phyloP scores from a whole-genome alignment of 208 protist species.

The Giardia duodenalis region DNA sequence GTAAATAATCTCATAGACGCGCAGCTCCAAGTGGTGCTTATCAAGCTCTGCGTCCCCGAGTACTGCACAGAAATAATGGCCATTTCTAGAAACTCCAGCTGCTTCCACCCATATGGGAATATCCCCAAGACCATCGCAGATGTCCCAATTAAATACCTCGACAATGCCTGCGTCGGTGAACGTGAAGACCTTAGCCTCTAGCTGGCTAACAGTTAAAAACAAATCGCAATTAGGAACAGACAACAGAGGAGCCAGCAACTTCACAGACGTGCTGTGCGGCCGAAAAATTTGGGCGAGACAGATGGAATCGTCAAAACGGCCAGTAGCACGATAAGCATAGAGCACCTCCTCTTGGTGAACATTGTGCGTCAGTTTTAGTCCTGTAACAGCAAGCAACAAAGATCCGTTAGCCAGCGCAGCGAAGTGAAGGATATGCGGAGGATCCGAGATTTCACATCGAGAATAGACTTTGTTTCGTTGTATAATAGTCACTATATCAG shows the following conservation, averaged over 20 bases:
- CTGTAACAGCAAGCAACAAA: neutral
- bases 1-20: no score
- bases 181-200: neutral
- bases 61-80: neutral
- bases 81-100: neutral
- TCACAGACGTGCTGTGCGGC: neutral
- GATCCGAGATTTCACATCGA: neutral
- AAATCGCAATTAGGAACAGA: neutral
- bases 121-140: neutral
- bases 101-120: neutral
- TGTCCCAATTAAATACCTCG: neutral
- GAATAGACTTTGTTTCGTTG: neutral
- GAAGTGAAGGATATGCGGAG: neutral
- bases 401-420: neutral
- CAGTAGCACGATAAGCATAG: neutral
- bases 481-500: neutral
- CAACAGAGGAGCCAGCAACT: neutral
- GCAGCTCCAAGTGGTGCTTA: no score
- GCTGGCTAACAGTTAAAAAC: neutral
- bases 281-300: neutral
- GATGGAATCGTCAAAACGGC: neutral
- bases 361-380: neutral
- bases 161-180: neutral
- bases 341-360: neutral
- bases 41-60: no score